Conservation (phyloP, 2,329 filamentous ascomycete species). For the Cryphonectria carpinicola region DNA sequence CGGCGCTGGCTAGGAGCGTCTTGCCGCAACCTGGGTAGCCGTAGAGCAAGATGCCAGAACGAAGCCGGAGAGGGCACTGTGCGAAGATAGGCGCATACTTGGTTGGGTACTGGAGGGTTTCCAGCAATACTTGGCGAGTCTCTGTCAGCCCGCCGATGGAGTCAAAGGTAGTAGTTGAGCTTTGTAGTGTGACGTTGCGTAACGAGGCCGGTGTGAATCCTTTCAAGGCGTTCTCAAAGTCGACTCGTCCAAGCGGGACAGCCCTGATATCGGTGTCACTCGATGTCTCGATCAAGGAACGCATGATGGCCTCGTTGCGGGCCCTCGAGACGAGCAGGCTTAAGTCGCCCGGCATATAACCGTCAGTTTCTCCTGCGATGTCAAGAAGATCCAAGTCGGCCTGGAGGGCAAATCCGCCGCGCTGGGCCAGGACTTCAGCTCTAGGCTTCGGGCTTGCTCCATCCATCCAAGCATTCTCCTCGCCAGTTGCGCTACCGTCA, state of each 20-base stretch:
- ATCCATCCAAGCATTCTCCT: conserved; percentile 74
- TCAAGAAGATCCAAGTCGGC: conserved; percentile 86
- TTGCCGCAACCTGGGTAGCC: conserved; percentile 97
- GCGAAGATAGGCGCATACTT: conserved; percentile 98
- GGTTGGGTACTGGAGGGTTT: conserved; percentile 95
- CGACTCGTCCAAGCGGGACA: conserved; percentile 69
- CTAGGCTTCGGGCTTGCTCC: conserved; percentile 63
- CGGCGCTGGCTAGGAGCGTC: conserved; percentile 90
- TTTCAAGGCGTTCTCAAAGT: conserved; percentile 84
- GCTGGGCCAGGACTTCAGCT: conserved; percentile 38
- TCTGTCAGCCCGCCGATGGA: conserved; percentile 87
- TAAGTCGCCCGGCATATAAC: conserved; percentile 96
- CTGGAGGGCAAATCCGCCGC: conserved; percentile 73
- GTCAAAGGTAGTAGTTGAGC: conserved; percentile 88
- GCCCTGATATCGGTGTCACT: conserved; percentile 52
- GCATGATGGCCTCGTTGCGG: conserved; percentile 89
- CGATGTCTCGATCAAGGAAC: conserved; percentile 65
- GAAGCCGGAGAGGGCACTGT: conserved; percentile 90
- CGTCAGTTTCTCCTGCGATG: conserved; percentile 90
- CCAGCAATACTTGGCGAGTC: conserved; percentile 87
- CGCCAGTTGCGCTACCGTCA: conserved; percentile 53
- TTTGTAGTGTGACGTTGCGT: conserved; percentile 91
- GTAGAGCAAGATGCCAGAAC: conserved; percentile 90
- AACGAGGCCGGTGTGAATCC: conserved; percentile 95
- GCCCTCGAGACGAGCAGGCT: conserved; percentile 84